Percentiles rank a stretch among this genome's conserved stretches.
These are phyloP conservation scores for Paraconiothyrium brasiliense DNA, from an alignment of 2,329 filamentous ascomycete genomes.

Conservation along the genomic window DNA sequence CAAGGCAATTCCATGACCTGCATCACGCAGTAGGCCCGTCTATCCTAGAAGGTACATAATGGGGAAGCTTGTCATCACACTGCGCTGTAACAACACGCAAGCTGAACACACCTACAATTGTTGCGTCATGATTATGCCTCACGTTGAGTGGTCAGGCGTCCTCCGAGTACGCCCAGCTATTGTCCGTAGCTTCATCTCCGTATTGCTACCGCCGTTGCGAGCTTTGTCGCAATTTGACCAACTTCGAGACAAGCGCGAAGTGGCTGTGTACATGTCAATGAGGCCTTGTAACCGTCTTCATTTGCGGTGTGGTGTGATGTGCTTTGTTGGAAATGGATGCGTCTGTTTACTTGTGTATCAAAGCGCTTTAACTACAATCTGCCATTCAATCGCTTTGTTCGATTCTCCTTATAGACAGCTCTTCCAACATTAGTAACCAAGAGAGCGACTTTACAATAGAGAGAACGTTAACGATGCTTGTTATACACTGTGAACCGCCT, in stretches of 20 bases:
- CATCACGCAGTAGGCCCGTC: not conserved
- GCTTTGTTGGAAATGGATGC: not conserved
- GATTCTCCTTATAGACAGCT: not conserved
- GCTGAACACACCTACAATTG: not conserved
- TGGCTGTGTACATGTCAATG: not conserved
- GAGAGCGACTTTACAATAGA: no score
- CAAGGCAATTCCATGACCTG: not conserved
- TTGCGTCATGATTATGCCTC: not conserved
- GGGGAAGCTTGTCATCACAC: not conserved
- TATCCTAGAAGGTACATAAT: not conserved
- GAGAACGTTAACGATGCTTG: no score
- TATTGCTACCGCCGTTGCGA: not conserved
- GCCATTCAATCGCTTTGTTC: not conserved
- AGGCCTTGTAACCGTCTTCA: not conserved
- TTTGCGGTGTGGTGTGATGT: not conserved
- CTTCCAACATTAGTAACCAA: not conserved
- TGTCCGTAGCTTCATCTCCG: slow-evolving; percentile 9
- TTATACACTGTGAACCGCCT: no score
- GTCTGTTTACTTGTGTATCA: not conserved
- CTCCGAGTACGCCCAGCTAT: slow-evolving; percentile 1
- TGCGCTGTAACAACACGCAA: not conserved
- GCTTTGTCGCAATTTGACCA: not conserved
- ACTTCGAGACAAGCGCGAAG: not conserved
- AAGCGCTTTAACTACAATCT: not conserved
- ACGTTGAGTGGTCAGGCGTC: slow-evolving; percentile 7